Percentiles rank a stretch among this genome's conserved stretches.
Evolutionary conservation across 1,284 basidiomycete species (phyloP).

Genomic region (Cryptococcus sp.): DNA sequence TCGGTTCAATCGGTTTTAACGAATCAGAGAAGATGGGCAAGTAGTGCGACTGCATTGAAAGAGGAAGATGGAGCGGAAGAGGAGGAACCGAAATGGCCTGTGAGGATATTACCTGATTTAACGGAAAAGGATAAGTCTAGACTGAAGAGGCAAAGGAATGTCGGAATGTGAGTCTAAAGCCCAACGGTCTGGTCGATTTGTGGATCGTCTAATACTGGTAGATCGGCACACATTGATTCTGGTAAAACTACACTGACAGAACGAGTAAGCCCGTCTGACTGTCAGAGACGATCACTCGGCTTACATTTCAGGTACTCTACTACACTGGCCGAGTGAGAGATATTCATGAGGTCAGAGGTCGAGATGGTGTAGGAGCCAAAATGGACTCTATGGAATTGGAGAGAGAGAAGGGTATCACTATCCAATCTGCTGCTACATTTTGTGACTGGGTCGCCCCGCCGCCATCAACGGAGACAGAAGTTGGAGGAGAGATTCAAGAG

Average conservation of each 20-base stretch:
- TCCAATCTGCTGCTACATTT: conserved; percentile 97
- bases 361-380: conserved; percentile 94
- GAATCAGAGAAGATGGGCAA: conserved; percentile 13
- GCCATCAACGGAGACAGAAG: conserved; percentile 49
- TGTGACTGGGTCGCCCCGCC: conserved; percentile 81
- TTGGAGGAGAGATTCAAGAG: conserved; percentile 49
- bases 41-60: conserved; percentile 17
- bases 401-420: conserved; percentile 98
- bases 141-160: conserved; percentile 45
- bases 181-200: too few species aligned
- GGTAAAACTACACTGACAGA: conserved; percentile 99
- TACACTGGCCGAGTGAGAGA: conserved; percentile 95
- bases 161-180: conserved; percentile 43
- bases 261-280: conserved; percentile 55
- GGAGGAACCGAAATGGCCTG: conserved; percentile 32
- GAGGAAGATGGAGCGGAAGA: conserved; percentile 19
- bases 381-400: conserved; percentile 99
- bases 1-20: neutral
- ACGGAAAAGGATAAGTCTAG: conserved; percentile 33
- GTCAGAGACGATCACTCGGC: conserved; percentile 1
- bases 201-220: conserved; percentile 7
- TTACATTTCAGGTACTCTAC: conserved; percentile 55
- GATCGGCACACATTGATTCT: conserved; percentile 89
- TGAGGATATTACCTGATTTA: conserved; percentile 38
- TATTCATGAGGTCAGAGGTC: conserved; percentile 96